Base-by-base conservation (phyloP, 2,329 filamentous ascomycete genomes). In the Cylindrodendrum hubeiense region DNA sequence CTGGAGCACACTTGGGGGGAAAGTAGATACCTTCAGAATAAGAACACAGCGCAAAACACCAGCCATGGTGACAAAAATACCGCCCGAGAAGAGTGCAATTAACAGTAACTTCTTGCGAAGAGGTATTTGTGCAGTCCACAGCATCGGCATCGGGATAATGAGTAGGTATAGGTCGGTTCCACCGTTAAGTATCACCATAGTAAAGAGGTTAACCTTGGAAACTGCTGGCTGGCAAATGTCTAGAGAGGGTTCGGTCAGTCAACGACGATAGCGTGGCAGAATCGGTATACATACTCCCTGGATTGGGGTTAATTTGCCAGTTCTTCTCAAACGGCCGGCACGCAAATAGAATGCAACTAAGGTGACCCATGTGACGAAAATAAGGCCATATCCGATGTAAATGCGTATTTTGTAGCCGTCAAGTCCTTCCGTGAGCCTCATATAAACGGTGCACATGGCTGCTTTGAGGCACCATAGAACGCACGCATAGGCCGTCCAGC, bases 401-500 rank as follows among this genome's bases (percentile, higher is more conserved):
- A 81, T 59, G 1, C 34, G 51, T n/a, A 19, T 55, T 70, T 26
- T 73, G 71, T 62, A 66, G 13, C 34, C 24, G 4, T 22, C 8
- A 10, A 67, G 34, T 6, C 64, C 64, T 4, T 50, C 67, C 74
- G 83, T 85, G 22, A 87, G 74, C 51, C 85, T 78, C 8, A 79
- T 75, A 70, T 86, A 87, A 68, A 85, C 87, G 30, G 84, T 76
- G 10, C 81, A 79, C 81, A 86, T 83, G 65, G 84, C 86, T 0
- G 79, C 74, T 71, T 88, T 88, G 59, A 87, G 67, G 10, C 81
- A 68, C 85, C 86, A 87, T 5, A 87, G 69, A 6, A 86, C 71
- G 2, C 81, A 76, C 1, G 81, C 82, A 63, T 87, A 87, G 21
- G 85, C 72, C 17, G 80, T 79, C 83, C 85, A 86, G 13, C 85